Conservation (phyloP, 2,329 filamentous ascomycete species). For the Capronia coronata region DNA sequence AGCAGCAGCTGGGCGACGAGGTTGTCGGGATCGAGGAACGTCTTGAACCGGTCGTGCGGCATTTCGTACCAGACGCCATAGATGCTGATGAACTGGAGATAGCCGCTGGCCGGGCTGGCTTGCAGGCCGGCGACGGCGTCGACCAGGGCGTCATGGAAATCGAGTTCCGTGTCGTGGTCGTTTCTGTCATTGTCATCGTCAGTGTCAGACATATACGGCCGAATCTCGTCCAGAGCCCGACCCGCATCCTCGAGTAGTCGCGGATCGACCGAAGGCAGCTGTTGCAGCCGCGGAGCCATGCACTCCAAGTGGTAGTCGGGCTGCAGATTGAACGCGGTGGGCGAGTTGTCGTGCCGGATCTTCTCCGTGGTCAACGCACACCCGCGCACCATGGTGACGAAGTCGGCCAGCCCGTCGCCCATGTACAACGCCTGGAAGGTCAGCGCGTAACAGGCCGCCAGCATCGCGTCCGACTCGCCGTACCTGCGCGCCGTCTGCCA, state of each 20-base stretch:
- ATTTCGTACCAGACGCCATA: slow-evolving; percentile 40
- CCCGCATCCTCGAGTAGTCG: slow-evolving; percentile 23
- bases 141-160: slow-evolving; percentile 27
- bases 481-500: slow-evolving; percentile 19
- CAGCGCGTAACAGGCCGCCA: slow-evolving; percentile 34
- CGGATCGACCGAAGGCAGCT: slow-evolving; percentile 23
- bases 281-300: slow-evolving; percentile 24
- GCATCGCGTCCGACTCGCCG: slow-evolving; percentile 30
- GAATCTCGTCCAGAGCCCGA: slow-evolving; percentile 24
- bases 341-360: slow-evolving; percentile 29
- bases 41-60: slow-evolving; percentile 38
- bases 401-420: slow-evolving; percentile 33
- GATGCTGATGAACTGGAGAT: slow-evolving; percentile 38
- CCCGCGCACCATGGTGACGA: slow-evolving; percentile 34
- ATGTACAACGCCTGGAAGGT: slow-evolving; percentile 34
- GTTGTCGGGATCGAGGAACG: slow-evolving; percentile 41
- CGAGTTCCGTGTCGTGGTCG: slow-evolving; percentile 29
- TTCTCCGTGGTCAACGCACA: slow-evolving; percentile 34
- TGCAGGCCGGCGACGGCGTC: slow-evolving; percentile 24
- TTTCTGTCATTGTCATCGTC: no score
- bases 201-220: slow-evolving; percentile 31
- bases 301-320: slow-evolving; percentile 26
- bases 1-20: slow-evolving; percentile 40
- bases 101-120: slow-evolving; percentile 30
- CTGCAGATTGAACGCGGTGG: slow-evolving; percentile 28